A percentile compares a stretch with the other conserved stretches of the same genome.
phyloP scores from a whole-genome alignment of 2,329 filamentous ascomycete species.

The Trichoderma sp. region DNA sequence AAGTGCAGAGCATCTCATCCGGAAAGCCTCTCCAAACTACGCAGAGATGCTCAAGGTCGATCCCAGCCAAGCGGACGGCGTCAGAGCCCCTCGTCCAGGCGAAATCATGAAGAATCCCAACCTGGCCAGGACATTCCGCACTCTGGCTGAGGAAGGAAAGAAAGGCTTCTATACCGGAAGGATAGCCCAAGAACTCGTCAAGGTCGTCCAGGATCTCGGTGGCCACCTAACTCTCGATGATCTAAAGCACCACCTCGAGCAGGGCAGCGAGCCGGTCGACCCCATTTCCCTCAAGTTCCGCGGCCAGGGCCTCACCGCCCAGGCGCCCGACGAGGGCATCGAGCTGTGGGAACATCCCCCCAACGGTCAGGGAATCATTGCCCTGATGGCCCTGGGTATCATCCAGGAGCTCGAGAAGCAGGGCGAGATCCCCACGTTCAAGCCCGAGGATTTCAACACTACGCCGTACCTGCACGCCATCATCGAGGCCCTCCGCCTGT shows the following conservation, averaged over 20 bases:
- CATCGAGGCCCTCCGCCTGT: conserved; percentile 82
- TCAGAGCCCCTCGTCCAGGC: conserved; percentile 70
- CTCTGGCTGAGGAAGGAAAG: conserved; percentile 76
- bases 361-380: conserved; percentile 93
- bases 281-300: conserved; percentile 79
- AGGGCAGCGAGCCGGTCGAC: conserved; percentile 72
- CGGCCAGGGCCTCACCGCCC: conserved; percentile 51
- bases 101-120: conserved; percentile 87
- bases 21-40: conserved; percentile 77
- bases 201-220: conserved; percentile 71
- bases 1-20: conserved; percentile 58
- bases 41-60: conserved; percentile 84
- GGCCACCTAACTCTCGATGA: conserved; percentile 78
- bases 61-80: conserved; percentile 61
- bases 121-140: conserved; percentile 75
- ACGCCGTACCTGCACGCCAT: conserved; percentile 78
- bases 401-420: conserved; percentile 77
- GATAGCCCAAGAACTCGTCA: conserved; percentile 76
- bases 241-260: conserved; percentile 66
- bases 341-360: conserved; percentile 96
- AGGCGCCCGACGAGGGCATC: conserved; percentile 50
- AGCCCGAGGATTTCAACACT: conserved; percentile 72
- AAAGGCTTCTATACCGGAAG: conserved; percentile 86
- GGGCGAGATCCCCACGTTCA: conserved; percentile 71
- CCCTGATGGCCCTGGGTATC: conserved; percentile 90